Base-by-base conservation (phyloP, 2,329 filamentous ascomycete species). In the Exophiala viscosa region DNA sequence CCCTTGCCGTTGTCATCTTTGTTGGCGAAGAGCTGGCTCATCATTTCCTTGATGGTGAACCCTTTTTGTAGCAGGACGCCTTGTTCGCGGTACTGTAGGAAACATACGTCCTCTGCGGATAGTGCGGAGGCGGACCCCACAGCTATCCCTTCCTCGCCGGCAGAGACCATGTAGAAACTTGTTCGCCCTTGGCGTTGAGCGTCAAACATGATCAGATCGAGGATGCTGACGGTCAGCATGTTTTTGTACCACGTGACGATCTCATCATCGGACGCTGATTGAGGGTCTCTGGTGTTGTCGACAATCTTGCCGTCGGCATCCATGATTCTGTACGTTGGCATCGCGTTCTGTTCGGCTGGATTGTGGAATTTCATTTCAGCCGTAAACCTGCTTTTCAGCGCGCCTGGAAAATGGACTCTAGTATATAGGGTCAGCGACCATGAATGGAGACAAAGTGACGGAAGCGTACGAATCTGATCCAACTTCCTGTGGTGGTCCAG, bases 151-250 rank as follows among this genome's bases (percentile, higher is more conserved):
- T 99, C 93, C 74, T 96, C 91, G 52, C 91, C 91, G 0, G 90
- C 88, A 34, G 88, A 92, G 35, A 86, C 92, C 88, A 99, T 97
- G 72, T 99, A 99, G 73, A 99, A 99, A 69, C 86, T 91, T 96
- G 72, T 17, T 15, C 90, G 83, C n/a, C 91, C 91, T 71, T 99
- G 93, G 44, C 93, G 80, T 71, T 97, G 93, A 0, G 93, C 91
- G 66, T 99, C 92, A 66, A 95, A 96, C 91, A 97, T 96, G 67
- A 97, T 88, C 89, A 97, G 93, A 67, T 99, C 93, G 90, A 99
- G 93, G 61, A 97, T 87, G 50, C 87, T 84, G 50, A 86, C 81
- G 78, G 75, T 79, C 52, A 85, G 69, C 83, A 86, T 86, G 62
- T 84, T 82, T 59, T 76, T 80, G 65, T 86, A 86, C 70, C 82